These are phyloP conservation scores for Tolypocladium ovalisporum DNA, from an alignment of 2,329 filamentous ascomycete genomes.

Conservation along the genomic window DNA sequence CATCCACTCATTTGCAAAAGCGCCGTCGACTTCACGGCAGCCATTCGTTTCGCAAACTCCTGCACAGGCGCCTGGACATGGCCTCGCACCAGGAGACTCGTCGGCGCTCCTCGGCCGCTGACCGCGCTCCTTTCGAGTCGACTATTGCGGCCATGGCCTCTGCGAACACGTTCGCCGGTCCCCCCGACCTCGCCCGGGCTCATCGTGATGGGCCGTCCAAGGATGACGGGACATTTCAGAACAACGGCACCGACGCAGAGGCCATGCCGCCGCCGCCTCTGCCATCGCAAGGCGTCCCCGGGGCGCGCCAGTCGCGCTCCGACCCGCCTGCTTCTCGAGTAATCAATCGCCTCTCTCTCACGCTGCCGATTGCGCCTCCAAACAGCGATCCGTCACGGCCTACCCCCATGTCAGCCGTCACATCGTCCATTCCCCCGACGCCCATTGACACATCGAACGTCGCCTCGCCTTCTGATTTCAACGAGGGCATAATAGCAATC, in stretches of 20 bases:
- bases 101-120: constrained; percentile 27
- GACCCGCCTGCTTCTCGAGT: constrained; percentile 42
- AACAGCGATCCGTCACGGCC: constrained; percentile 41
- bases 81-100: constrained; percentile 26
- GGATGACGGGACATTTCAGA: not conserved
- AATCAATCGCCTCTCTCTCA: constrained; percentile 49
- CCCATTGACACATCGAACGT: constrained; percentile 33
- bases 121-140: constrained; percentile 19
- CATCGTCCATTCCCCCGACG: constrained; percentile 37
- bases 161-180: constrained; percentile 11
- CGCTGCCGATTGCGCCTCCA: constrained; percentile 48
- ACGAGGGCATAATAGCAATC: constrained; percentile 74
- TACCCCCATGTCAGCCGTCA: constrained; percentile 28
- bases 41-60: constrained; percentile 9
- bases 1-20: constrained; percentile 24
- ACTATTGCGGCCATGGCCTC: constrained; percentile 11
- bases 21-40: constrained; percentile 13
- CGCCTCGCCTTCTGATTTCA: constrained; percentile 41
- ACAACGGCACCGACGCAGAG: constrained; percentile 2
- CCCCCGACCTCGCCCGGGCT: not conserved
- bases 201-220: not conserved
- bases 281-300: constrained; percentile 25
- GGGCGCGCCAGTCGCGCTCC: constrained; percentile 37
- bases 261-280: constrained; percentile 25
- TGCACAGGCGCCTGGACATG: constrained; percentile 17